Conservation (phyloP, 371 early-diverging fungal genomes). For the Rhizopus stolonifer region DNA sequence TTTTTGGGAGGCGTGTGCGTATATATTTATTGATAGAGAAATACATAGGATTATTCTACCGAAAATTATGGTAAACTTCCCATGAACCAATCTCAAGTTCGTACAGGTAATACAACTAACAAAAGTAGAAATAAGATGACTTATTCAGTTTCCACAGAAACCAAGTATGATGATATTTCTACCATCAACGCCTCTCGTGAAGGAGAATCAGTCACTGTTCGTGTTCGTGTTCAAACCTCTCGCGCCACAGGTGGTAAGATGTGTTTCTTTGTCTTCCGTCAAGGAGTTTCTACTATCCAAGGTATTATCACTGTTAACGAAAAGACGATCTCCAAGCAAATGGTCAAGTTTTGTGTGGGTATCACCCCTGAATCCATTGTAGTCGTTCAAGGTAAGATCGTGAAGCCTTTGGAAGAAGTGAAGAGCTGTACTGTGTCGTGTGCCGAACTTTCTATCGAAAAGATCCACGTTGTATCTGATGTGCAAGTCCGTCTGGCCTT, state of each 20-base stretch:
- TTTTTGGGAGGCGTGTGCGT: too few species aligned
- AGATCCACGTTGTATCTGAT: slow-evolving; percentile 78
- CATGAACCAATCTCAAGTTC: slow-evolving; percentile 82
- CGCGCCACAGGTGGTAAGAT: slow-evolving; percentile 88
- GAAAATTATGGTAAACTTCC: slow-evolving; percentile 89
- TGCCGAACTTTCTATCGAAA: slow-evolving; percentile 82
- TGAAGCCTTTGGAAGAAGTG: slow-evolving; percentile 80
- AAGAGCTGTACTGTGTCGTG: slow-evolving; percentile 91
- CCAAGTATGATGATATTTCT: slow-evolving; percentile 50
- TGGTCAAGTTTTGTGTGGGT: slow-evolving; percentile 89
- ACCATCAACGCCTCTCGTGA: slow-evolving; percentile 63
- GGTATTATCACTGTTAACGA: slow-evolving; percentile 74
- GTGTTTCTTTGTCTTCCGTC: slow-evolving; percentile 92
- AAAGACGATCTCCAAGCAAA: slow-evolving; percentile 83
- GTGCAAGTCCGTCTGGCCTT: slow-evolving; percentile 90
- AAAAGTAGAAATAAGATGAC: not conserved
- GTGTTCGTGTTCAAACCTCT: slow-evolving; percentile 89
- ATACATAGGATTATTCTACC: slow-evolving; percentile 68
- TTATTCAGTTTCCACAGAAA: slow-evolving; percentile 21
- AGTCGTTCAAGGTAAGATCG: slow-evolving; percentile 78
- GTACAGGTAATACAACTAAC: slow-evolving; percentile 51
- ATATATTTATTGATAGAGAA: too few species aligned
- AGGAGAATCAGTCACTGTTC: slow-evolving; percentile 78
- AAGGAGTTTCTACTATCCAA: slow-evolving; percentile 87
- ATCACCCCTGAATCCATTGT: slow-evolving; percentile 91